phyloP scores from a whole-genome alignment of 2,329 filamentous ascomycete species.

The Fusarium decemcellulare region DNA sequence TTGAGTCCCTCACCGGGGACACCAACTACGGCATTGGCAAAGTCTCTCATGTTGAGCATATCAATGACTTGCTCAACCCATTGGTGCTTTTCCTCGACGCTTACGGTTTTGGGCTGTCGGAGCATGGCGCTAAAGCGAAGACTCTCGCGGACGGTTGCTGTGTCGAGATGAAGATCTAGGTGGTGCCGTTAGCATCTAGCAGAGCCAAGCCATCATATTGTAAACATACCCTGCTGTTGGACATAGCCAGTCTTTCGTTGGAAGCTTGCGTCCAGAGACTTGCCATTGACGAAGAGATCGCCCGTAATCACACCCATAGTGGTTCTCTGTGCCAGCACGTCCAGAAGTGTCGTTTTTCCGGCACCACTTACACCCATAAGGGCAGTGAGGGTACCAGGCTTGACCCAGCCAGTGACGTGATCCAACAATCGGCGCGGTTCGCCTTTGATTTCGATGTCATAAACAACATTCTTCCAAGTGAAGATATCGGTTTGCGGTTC shows the following conservation, averaged over 20 bases:
- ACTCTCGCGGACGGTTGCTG: slow-evolving; percentile 68
- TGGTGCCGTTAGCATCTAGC: no score
- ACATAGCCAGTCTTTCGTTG: slow-evolving; percentile 81
- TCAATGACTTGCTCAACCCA: slow-evolving; percentile 78
- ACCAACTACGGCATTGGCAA: slow-evolving; percentile 73
- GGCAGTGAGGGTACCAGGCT: slow-evolving; percentile 80
- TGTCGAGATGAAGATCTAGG: slow-evolving; percentile 61
- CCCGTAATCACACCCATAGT: slow-evolving; percentile 80
- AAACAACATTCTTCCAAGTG: slow-evolving; percentile 80
- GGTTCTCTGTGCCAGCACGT: slow-evolving; percentile 76
- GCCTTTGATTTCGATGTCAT: slow-evolving; percentile 80
- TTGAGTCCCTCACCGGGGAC: slow-evolving; percentile 70
- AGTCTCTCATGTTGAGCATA: slow-evolving; percentile 73
- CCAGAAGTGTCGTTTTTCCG: slow-evolving; percentile 77
- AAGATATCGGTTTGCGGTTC: slow-evolving; percentile 61
- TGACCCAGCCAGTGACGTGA: slow-evolving; percentile 81
- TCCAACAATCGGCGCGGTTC: slow-evolving; percentile 77
- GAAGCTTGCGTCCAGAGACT: slow-evolving; percentile 75
- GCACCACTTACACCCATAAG: slow-evolving; percentile 69
- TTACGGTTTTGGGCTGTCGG: slow-evolving; percentile 78
- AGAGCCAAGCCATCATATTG: background rate
- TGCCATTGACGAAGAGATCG: slow-evolving; percentile 80
- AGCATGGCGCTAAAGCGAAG: slow-evolving; percentile 85
- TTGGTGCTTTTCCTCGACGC: slow-evolving; percentile 82
- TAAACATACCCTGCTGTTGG: slow-evolving; percentile 66